Percentiles rank a stretch among this genome's conserved stretches.
Evolutionary conservation across 1,284 basidiomycete species (phyloP).

Genomic region (Tylopilus sp.): DNA sequence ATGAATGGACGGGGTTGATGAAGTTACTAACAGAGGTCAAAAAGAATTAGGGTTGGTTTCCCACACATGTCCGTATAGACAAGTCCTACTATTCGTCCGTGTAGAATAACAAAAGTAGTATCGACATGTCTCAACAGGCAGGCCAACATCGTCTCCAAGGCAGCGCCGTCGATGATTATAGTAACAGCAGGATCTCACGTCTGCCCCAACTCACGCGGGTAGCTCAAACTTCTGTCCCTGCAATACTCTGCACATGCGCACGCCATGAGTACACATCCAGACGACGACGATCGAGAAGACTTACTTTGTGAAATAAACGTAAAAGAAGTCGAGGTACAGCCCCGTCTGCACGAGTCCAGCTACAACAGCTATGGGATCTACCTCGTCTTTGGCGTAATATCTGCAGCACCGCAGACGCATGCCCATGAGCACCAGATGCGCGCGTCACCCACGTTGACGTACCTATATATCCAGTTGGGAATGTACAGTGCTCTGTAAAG

Average conservation of each 20-base stretch:
- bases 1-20: slow-evolving; percentile 15
- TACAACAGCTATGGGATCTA: slow-evolving; percentile 94
- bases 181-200: slow-evolving; percentile 9
- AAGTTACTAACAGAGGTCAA: too few relatives aligned
- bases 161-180: slow-evolving; percentile 6
- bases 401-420: slow-evolving; percentile 53
- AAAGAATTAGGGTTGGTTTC: slow-evolving; percentile 16
- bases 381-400: slow-evolving; percentile 86
- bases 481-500: slow-evolving; percentile 96
- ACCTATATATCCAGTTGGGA: slow-evolving; percentile 99
- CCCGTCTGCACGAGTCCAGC: slow-evolving; percentile 97
- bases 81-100: slow-evolving; percentile 21
- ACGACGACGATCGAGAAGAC: slow-evolving; percentile 37
- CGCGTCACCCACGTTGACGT: slow-evolving; percentile 22
- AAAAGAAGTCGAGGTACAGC: slow-evolving; percentile 96
- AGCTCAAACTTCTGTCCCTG: slow-evolving; percentile 83
- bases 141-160: too few relatives aligned
- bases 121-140: slow-evolving; percentile 15
- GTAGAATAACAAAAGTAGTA: slow-evolving; percentile 18
- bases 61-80: slow-evolving; percentile 32
- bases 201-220: slow-evolving; percentile 62
- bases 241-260: slow-evolving; percentile 61
- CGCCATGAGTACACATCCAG: slow-evolving; percentile 20
- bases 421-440: slow-evolving; percentile 10
- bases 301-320: slow-evolving; percentile 87